Conservation (phyloP, 2,329 filamentous ascomycete species). For the Fusarium palustre region DNA sequence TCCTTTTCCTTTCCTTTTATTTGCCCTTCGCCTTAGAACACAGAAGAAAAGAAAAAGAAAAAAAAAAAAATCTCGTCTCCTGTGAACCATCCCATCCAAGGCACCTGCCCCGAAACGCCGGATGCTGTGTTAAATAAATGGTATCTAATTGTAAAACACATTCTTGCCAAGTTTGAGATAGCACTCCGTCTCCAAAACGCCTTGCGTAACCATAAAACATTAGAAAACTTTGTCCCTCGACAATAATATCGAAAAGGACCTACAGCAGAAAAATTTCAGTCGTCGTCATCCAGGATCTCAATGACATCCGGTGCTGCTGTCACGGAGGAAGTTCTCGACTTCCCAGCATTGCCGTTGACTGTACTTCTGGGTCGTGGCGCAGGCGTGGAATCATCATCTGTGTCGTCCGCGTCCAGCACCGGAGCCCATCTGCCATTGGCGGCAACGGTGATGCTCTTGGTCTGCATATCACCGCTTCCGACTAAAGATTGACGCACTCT, state of each 20-base stretch:
- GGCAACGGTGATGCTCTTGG: slow-evolving; percentile 49
- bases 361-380: slow-evolving; percentile 6
- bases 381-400: slow-evolving; percentile 42
- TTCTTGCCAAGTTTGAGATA: slow-evolving; percentile 18
- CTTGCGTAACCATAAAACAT: slow-evolving; percentile 4
- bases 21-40: not conserved
- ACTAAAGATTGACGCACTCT: slow-evolving; percentile 68
- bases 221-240: not conserved
- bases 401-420: slow-evolving; percentile 49
- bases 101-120: slow-evolving; percentile 29
- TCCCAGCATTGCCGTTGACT: slow-evolving; percentile 10
- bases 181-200: slow-evolving; percentile 32
- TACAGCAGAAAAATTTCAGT: slow-evolving; percentile 11
- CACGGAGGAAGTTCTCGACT: slow-evolving; percentile 18
- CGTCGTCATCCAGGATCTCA: slow-evolving; percentile 48
- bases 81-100: not conserved
- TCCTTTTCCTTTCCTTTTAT: not conserved
- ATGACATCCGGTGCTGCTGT: slow-evolving; percentile 36
- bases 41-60: not conserved
- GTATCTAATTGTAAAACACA: slow-evolving; percentile 38
- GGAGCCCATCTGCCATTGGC: slow-evolving; percentile 52
- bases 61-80: not conserved
- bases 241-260: not conserved
- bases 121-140: slow-evolving; percentile 24
- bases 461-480: slow-evolving; percentile 30